Percentiles rank a stretch among this genome's conserved stretches.
Evolutionary conservation across 768 basidiomycete genomes (phyloP).

Genomic region (Sutorius australiensis): DNA sequence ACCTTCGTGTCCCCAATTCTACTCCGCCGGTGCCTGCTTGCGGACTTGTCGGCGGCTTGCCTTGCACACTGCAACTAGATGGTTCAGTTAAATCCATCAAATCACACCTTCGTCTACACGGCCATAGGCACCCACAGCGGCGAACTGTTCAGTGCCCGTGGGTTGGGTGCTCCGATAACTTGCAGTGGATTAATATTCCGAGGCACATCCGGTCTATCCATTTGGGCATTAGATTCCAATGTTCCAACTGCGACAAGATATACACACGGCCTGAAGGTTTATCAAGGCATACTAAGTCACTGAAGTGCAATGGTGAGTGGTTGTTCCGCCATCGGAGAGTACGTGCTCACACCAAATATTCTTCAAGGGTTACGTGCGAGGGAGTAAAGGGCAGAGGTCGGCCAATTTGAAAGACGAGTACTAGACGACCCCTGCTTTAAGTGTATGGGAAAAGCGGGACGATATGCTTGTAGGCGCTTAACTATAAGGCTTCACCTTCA

Average conservation of each 20-base stretch:
- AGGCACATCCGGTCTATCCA: slow-evolving; percentile 17
- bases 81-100: slow-evolving; percentile 4
- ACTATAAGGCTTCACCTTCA: not conserved
- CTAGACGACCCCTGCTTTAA: not conserved
- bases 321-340: not conserved
- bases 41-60: not conserved
- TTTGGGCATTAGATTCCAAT: slow-evolving; percentile 7
- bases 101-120: slow-evolving; percentile 13
- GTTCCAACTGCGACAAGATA: slow-evolving; percentile 2
- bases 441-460: no score
- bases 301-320: slow-evolving; percentile 6
- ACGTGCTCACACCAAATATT: not conserved
- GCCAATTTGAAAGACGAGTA: no score
- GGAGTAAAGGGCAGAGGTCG: no score
- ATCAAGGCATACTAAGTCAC: not conserved
- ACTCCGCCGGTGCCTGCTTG: not conserved
- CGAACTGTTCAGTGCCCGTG: slow-evolving; percentile 12
- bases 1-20: not conserved
- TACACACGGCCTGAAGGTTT: slow-evolving; percentile 8
- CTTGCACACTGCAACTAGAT: slow-evolving; percentile 5
- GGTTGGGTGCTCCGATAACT: slow-evolving; percentile 2
- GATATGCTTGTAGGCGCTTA: no score
- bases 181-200: slow-evolving; percentile 15
- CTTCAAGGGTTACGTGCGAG: no score
- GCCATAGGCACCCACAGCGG: slow-evolving; percentile 5